These are phyloP conservation scores for Pelargonium myrrhifolium DNA, from an alignment of 441 rosid genomes.

Conservation along the genomic window DNA sequence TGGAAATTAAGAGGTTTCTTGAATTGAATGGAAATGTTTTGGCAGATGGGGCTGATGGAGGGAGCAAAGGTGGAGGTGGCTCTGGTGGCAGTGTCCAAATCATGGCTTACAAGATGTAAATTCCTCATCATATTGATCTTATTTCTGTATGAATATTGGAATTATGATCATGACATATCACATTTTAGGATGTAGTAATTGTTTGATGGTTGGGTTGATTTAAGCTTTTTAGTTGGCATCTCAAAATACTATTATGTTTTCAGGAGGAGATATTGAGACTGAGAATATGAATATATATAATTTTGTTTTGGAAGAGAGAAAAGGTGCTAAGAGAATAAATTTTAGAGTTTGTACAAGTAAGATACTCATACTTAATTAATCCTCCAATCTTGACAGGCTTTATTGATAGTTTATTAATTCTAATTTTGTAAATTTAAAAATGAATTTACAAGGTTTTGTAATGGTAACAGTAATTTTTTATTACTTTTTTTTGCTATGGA, in stretches of 20 bases:
- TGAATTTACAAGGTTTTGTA: no score
- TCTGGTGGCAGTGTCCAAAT: conserved; percentile 85
- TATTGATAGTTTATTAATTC: no score
- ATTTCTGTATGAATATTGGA: background rate
- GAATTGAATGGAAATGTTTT: conserved; percentile 58
- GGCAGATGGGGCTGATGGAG: conserved; percentile 88
- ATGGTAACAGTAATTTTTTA: no score
- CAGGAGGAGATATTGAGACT: background rate
- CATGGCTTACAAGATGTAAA: conserved; percentile 74
- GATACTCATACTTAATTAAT: no score
- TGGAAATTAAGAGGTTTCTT: conserved; percentile 28
- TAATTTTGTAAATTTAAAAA: no score
- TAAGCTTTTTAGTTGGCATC: background rate
- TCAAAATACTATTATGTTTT: background rate
- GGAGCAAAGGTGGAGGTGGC: conserved; percentile 93
- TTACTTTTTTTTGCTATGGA: no score
- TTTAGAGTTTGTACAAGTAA: no score
- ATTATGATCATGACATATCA: background rate
- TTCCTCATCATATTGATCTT: conserved; percentile 5
- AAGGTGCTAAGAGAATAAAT: no score
- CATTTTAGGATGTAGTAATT: background rate
- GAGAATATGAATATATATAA: background rate
- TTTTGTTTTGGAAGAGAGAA: no score
- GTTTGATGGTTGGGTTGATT: conserved; percentile 1
- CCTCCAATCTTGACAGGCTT: no score